A percentile compares a stretch with the other conserved stretches of the same genome.
phyloP scores from a whole-genome alignment of 2,329 filamentous ascomycete species.

The Blastomyces silverae region DNA sequence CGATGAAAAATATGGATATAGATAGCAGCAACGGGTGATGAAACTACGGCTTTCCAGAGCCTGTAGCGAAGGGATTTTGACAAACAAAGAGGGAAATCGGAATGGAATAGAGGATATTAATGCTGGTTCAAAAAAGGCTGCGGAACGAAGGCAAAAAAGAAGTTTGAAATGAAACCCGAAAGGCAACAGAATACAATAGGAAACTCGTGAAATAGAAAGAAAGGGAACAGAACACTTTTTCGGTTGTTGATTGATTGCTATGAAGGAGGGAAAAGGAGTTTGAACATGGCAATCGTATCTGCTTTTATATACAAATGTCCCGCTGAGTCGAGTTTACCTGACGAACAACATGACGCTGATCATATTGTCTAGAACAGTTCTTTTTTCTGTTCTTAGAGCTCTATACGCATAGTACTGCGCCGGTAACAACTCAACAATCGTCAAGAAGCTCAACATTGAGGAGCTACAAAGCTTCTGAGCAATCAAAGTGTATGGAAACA shows the following conservation, averaged over 20 bases:
- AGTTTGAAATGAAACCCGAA: constrained; percentile 5
- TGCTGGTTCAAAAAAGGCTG: not conserved
- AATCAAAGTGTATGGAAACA: constrained; percentile 10
- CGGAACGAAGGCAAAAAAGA: not conserved
- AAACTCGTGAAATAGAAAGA: constrained; percentile 17
- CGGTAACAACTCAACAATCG: not conserved
- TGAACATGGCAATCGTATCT: not conserved
- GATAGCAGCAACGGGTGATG: not conserved
- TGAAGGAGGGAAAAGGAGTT: constrained; percentile 11
- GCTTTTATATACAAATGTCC: not conserved
- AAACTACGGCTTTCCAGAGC: constrained; percentile 13
- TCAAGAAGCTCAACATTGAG: not conserved
- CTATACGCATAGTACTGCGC: not conserved
- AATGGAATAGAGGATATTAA: constrained; percentile 1
- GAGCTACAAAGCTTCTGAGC: constrained; percentile 3
- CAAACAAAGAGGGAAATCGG: constrained; percentile 5
- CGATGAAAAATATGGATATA: not conserved
- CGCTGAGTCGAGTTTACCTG: not conserved
- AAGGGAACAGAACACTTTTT: constrained; percentile 14
- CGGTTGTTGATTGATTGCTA: constrained; percentile 17
- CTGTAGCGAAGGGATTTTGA: not conserved
- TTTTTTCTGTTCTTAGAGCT: constrained; percentile 10
- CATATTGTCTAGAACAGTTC: constrained; percentile 2
- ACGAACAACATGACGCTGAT: not conserved
- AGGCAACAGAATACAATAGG: constrained; percentile 13